A percentile compares a stretch with the other conserved stretches of the same genome.
Conservation (phyloP, 345 rosid species). For the Carallia pectinifolia region DNA sequence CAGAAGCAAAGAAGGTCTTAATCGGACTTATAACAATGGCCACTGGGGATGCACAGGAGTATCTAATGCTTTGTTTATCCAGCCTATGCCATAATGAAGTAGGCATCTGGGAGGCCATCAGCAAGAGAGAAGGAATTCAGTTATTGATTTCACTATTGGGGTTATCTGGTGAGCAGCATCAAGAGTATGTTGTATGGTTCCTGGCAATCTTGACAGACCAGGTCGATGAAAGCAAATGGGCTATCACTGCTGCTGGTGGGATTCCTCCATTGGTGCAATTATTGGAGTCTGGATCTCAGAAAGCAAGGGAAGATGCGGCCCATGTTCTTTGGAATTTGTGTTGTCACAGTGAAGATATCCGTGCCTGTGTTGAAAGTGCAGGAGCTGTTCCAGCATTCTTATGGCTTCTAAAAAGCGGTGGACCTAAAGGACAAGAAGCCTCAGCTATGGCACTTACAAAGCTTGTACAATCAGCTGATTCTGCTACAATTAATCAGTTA, state of each 20-base stretch:
- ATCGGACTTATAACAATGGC: conserved; percentile 79
- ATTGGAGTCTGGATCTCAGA: conserved; percentile 76
- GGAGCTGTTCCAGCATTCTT: conserved; percentile 77
- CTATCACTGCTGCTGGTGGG: conserved; percentile 94
- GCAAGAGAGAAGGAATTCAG: conserved; percentile 82
- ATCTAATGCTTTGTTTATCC: conserved; percentile 58
- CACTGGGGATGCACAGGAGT: conserved; percentile 57
- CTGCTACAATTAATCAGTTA: conserved; percentile 78
- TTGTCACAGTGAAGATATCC: conserved; percentile 83
- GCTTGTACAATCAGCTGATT: conserved; percentile 67
- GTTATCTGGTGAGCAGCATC: conserved; percentile 85
- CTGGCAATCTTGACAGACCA: conserved; percentile 66
- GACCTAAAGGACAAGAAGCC: conserved; percentile 65
- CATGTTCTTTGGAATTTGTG: conserved; percentile 73
- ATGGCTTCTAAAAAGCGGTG: conserved; percentile 76
- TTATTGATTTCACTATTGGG: conserved; percentile 77
- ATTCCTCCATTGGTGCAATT: conserved; percentile 91
- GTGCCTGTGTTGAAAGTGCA: conserved; percentile 88
- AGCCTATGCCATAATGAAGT: conserved; percentile 50
- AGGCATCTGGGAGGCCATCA: conserved; percentile 76
- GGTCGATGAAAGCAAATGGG: conserved; percentile 96
- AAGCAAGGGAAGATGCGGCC: conserved; percentile 79
- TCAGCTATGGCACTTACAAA: conserved; percentile 66
- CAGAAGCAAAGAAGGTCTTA: conserved; percentile 82
- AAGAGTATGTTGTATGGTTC: conserved; percentile 74